Evolutionary conservation across 2,329 filamentous ascomycete genomes (phyloP).

Genomic region (Pseudocercospora macadamiae): DNA sequence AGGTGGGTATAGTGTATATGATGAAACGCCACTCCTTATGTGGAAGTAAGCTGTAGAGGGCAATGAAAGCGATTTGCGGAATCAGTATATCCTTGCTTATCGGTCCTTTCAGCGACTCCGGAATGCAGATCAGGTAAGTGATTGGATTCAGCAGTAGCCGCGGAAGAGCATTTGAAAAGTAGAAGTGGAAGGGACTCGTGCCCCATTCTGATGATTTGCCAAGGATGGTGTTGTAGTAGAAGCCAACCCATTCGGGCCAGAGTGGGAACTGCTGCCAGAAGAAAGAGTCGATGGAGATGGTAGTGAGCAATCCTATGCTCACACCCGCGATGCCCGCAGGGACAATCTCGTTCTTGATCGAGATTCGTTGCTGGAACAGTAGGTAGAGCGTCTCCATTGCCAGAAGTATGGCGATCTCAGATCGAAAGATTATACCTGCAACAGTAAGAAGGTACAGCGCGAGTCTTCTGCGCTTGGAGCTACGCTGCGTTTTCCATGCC

Average conservation of each 20-base stretch:
- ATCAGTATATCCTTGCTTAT: slow-evolving; percentile 58
- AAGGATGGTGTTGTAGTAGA: slow-evolving; percentile 87
- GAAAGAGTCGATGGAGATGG: slow-evolving; percentile 81
- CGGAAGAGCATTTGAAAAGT: slow-evolving; percentile 80
- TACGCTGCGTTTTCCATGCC: slow-evolving; percentile 39
- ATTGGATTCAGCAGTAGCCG: slow-evolving; percentile 82
- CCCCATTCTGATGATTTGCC: slow-evolving; percentile 88
- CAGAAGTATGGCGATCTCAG: slow-evolving; percentile 83
- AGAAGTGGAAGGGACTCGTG: slow-evolving; percentile 80
- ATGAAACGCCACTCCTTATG: slow-evolving; percentile 98
- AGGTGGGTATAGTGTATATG: slow-evolving; percentile 78
- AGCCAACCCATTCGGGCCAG: slow-evolving; percentile 89
- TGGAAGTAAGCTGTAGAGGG: slow-evolving; percentile 81
- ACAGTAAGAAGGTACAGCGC: slow-evolving; percentile 76
- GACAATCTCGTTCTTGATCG: slow-evolving; percentile 62
- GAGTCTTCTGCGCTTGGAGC: slow-evolving; percentile 59
- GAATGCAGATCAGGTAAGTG: slow-evolving; percentile 56
- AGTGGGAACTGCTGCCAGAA: slow-evolving; percentile 80
- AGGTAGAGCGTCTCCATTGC: slow-evolving; percentile 67
- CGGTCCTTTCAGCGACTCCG: slow-evolving; percentile 55
- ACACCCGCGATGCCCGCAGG: slow-evolving; percentile 68
- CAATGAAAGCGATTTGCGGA: slow-evolving; percentile 72
- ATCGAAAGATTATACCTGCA: slow-evolving; percentile 82
- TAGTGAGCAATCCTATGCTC: slow-evolving; percentile 66
- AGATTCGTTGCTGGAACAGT: slow-evolving; percentile 59